Evolutionary conservation across 805 yeast genomes (phyloP), one percentile per base, ranked within the genome.

Genomic region (Starmerella asiatica): DNA sequence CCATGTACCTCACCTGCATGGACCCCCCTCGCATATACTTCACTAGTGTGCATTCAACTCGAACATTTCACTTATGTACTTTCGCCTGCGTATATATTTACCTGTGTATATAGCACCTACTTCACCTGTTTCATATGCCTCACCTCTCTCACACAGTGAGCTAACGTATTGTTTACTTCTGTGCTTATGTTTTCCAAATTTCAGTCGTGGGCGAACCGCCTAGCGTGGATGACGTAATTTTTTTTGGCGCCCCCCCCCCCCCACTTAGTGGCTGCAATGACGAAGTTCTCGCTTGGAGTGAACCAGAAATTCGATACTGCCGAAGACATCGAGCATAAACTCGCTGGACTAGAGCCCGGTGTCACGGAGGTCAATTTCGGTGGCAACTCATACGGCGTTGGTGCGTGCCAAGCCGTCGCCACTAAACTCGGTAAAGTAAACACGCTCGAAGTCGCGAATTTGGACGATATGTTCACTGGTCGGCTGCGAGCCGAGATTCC

Each of bases 401-500:
- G 76, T 33, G 94, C 96, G 4, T 80, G 93, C 27, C 67, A 71
- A 52, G 70, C 71, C 20, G 62, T 91, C 36, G 82, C 88, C 29
- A 65, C 70, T 33, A 69, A 73, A 8, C 76, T 46, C 47, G 65
- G 43, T 39, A 51, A 34, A 57, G 60, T 51, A 53, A 54, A 38
- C 43, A 55, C 65, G 73, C 42, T 63, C 75, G 52, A 70, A 65
- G 45, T 78, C 51, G 73, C 84, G 44, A 75, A 88, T 58, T 75
- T 91, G 50, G 86, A 93, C 37, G 99, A 91, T 60, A 70, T 91
- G 47, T 91, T 83, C 65, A 91, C 97, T 21, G 94, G 97, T 11
- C 73, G 99, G 57, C 71, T 88, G 49, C 85, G 84, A 53, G 86
- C 86, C 43, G 99, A 91, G 62, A 93, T 91, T 47, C 97, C 96